Evolutionary conservation across 441 rosid genomes (phyloP).

Genomic region (Arabidopsis lyrata): DNA sequence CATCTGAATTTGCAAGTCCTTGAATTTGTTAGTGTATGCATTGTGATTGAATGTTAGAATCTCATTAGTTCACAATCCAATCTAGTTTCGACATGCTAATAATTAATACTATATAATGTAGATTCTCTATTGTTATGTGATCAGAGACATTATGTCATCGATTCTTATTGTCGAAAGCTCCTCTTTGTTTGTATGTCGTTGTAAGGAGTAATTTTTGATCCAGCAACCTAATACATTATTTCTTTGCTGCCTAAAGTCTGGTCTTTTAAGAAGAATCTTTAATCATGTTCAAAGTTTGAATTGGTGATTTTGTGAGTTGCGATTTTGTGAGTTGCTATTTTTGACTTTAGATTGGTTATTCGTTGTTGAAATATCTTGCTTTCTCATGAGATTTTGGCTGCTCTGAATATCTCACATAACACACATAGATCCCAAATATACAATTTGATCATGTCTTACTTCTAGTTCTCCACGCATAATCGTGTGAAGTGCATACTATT

Average conservation of each 20-base stretch:
- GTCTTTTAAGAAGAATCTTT: background rate
- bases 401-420: slow-evolving; percentile 2
- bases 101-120: background rate
- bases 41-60: background rate
- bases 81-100: background rate
- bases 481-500: background rate
- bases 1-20: background rate
- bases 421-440: background rate
- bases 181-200: background rate
- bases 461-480: slow-evolving; percentile 3
- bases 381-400: slow-evolving; percentile 12
- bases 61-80: background rate
- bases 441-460: background rate
- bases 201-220: slow-evolving; percentile 1
- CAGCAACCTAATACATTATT: background rate
- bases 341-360: slow-evolving; percentile 12
- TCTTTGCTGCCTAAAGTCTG: background rate
- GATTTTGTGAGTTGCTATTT: background rate
- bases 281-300: background rate
- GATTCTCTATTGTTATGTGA: slow-evolving; percentile 6
- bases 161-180: background rate
- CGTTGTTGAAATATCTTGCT: background rate
- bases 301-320: background rate
- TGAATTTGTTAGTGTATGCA: background rate
- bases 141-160: background rate